Evolutionary conservation across 192 early-diverging fungal species (phyloP).

Genomic region (Podila horticola): DNA sequence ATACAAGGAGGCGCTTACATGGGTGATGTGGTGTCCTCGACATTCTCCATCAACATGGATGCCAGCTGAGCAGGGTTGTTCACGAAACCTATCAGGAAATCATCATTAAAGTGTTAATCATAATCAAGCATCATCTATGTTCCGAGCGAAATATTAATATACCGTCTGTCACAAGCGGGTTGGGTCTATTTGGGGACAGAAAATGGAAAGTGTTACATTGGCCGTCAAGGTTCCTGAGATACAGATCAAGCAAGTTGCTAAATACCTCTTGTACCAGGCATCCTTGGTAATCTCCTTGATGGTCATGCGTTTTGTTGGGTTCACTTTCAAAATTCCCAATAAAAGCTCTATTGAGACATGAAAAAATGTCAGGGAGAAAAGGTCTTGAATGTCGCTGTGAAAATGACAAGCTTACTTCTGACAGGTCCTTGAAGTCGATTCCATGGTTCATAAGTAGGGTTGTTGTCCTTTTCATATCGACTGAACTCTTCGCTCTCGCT

Average conservation of each 20-base stretch:
- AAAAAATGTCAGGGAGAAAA: not conserved
- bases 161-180: slow-evolving; percentile 62
- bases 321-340: slow-evolving; percentile 58
- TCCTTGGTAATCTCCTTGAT: slow-evolving; percentile 56
- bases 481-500: slow-evolving; percentile 66
- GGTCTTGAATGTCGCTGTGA: not conserved
- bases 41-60: slow-evolving; percentile 60
- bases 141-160: not conserved
- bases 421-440: slow-evolving; percentile 55
- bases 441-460: slow-evolving; percentile 63
- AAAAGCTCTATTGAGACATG: slow-evolving; percentile 47
- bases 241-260: not conserved
- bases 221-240: not conserved
- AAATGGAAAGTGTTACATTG: not conserved
- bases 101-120: not conserved
- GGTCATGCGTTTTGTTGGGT: slow-evolving; percentile 52
- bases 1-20: slow-evolving; percentile 18
- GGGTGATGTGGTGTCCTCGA: slow-evolving; percentile 35
- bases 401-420: slow-evolving; percentile 39
- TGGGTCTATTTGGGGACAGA: slow-evolving; percentile 47
- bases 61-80: slow-evolving; percentile 68
- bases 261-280: slow-evolving; percentile 65
- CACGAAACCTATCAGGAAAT: slow-evolving; percentile 47
- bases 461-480: slow-evolving; percentile 50
- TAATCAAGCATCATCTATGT: not conserved